phyloP scores from a whole-genome alignment of 192 early-diverging fungal genomes.

The Backusella psychrophila region DNA sequence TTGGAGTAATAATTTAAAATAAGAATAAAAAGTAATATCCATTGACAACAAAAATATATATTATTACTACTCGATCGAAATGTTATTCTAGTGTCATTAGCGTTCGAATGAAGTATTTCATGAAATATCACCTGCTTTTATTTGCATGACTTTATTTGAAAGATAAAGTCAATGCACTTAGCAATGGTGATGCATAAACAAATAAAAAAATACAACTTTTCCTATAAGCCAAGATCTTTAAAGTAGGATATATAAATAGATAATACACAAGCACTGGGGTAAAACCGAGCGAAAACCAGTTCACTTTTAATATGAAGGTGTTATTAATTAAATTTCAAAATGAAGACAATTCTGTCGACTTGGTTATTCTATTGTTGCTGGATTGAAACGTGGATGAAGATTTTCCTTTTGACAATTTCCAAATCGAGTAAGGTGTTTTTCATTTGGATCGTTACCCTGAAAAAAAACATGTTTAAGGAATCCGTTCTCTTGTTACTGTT shows the following conservation, averaged over 20 bases:
- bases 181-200: background rate
- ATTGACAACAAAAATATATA: background rate
- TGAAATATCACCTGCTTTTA: background rate
- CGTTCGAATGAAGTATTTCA: background rate
- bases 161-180: background rate
- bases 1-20: no score
- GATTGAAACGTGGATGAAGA: background rate
- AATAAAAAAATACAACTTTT: background rate
- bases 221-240: background rate
- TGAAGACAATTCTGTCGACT: background rate
- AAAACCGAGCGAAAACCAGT: no score
- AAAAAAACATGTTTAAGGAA: background rate
- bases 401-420: background rate
- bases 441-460: background rate
- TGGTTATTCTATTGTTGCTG: background rate
- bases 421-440: background rate
- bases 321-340: no score
- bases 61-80: background rate
- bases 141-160: background rate
- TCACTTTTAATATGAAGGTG: no score
- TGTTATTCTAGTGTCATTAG: no score
- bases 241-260: no score
- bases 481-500: background rate
- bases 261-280: no score
- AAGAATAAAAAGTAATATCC: no score